Percentiles rank a stretch among this genome's conserved stretches.
phyloP scores from a whole-genome alignment of 345 rosid species.

The Crucihimalaya himalaica region DNA sequence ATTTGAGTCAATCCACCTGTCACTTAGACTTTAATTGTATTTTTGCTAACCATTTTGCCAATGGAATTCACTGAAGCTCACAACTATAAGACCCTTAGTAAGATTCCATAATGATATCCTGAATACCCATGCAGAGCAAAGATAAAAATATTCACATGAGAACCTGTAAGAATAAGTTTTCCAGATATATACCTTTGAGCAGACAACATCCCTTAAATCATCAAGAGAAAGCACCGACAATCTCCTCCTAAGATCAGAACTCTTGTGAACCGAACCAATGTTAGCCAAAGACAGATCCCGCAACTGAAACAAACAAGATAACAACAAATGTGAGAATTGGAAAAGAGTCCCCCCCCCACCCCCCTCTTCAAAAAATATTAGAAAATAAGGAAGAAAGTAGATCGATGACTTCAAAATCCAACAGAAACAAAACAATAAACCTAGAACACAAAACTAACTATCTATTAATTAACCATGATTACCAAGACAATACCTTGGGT shows the following conservation, averaged over 20 bases:
- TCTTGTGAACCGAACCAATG: conserved; percentile 82
- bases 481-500: conserved; percentile 67
- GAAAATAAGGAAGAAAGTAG: conserved; percentile 22
- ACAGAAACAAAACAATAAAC: background rate
- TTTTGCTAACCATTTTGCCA: conserved; percentile 13
- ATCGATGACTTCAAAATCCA: conserved; percentile 14
- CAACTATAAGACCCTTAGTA: conserved; percentile 9
- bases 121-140: background rate
- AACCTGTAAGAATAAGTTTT: conserved; percentile 11
- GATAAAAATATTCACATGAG: background rate
- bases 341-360: background rate
- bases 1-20: background rate
- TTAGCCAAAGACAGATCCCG: conserved; percentile 86
- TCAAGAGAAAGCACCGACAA: conserved; percentile 72
- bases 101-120: conserved; percentile 6
- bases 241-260: conserved; percentile 85
- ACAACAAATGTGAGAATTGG: conserved; percentile 15
- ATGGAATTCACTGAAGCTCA: background rate
- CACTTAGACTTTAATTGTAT: background rate
- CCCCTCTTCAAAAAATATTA: too few species aligned
- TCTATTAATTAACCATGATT: conserved; percentile 15
- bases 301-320: conserved; percentile 53
- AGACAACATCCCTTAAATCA: conserved; percentile 89
- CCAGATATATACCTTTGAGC: conserved; percentile 70
- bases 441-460: background rate